Percentiles rank a stretch among this genome's conserved stretches.
Evolutionary conservation across 2,329 filamentous ascomycete species (phyloP).

Genomic region (Zelopaecilomyces penicillatus): DNA sequence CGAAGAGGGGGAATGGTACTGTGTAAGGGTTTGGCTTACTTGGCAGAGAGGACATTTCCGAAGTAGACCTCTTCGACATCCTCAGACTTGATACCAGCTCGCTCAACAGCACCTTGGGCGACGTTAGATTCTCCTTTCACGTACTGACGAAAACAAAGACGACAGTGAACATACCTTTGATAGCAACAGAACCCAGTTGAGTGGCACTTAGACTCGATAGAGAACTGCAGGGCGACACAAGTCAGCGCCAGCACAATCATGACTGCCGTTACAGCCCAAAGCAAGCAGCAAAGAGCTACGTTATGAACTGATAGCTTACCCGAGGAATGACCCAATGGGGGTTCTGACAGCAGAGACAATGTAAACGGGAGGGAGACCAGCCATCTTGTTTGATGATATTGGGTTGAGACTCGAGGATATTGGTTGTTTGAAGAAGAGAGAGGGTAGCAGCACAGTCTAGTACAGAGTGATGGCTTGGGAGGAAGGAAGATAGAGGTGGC

Average conservation of each 20-base stretch:
- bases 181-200: constrained; percentile 82
- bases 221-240: constrained; percentile 47
- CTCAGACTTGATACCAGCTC: constrained; percentile 78
- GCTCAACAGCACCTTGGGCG: constrained; percentile 63
- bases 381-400: constrained; percentile 46
- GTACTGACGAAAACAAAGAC: constrained; percentile 1
- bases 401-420: constrained; percentile 7
- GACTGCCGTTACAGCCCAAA: too few relatives aligned
- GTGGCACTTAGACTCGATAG: constrained; percentile 79
- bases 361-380: constrained; percentile 79
- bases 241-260: too few relatives aligned
- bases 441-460: neutral
- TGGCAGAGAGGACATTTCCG: constrained; percentile 94
- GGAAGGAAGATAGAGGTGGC: neutral
- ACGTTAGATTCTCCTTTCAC: constrained; percentile 8
- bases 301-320: constrained; percentile 42
- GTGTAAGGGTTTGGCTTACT: constrained; percentile 46
- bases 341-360: constrained; percentile 90
- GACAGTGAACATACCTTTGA: constrained; percentile 60
- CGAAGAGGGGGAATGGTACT: neutral
- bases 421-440: constrained; percentile 1
- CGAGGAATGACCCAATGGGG: constrained; percentile 88
- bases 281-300: neutral
- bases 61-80: constrained; percentile 96
- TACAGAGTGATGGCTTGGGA: neutral